Percentiles rank a stretch among this genome's conserved stretches.
These are phyloP conservation scores for Ceratobasidium sp. DNA, from an alignment of 1,284 basidiomycete genomes.

Conservation along the genomic window DNA sequence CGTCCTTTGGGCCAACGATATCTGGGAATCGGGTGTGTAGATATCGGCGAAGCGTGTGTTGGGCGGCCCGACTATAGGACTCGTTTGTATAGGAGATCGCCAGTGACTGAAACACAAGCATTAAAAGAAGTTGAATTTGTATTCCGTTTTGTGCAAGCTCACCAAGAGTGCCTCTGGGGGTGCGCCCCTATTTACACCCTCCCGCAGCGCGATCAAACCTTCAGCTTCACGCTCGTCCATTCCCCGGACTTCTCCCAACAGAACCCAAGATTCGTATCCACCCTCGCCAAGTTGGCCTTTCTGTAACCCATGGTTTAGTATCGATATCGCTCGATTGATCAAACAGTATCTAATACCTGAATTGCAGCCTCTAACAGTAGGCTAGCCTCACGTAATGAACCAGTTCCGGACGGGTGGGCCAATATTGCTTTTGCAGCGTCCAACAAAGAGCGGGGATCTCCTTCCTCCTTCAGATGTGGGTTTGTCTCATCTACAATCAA, in stretches of 20 bases:
- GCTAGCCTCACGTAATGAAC: conserved; percentile 83
- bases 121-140: neutral
- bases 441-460: conserved; percentile 62
- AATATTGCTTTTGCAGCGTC: conserved; percentile 65
- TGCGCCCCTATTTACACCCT: conserved; percentile 70
- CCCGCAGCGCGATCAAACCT: conserved; percentile 73
- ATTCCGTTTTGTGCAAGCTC: conserved; percentile 50
- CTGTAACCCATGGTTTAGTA: conserved; percentile 47
- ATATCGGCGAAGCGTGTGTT: conserved; percentile 88
- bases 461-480: conserved; percentile 64
- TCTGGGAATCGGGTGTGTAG: conserved; percentile 77
- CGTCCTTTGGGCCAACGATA: conserved; percentile 59
- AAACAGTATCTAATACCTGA: conserved; percentile 47
- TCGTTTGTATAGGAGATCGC: conserved; percentile 99
- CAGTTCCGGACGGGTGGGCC: conserved; percentile 70
- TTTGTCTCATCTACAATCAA: conserved; percentile 65
- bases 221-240: conserved; percentile 93
- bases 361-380: conserved; percentile 87
- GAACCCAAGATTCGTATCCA: conserved; percentile 89
- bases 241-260: conserved; percentile 90
- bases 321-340: neutral
- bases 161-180: conserved; percentile 75
- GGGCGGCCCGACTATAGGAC: conserved; percentile 84
- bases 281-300: conserved; percentile 75
- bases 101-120: conserved; percentile 67